A percentile compares a stretch with the other conserved stretches of the same genome.
Conservation (phyloP, 129 eudicot genomes). For the Smallanthus sonchifolius region DNA sequence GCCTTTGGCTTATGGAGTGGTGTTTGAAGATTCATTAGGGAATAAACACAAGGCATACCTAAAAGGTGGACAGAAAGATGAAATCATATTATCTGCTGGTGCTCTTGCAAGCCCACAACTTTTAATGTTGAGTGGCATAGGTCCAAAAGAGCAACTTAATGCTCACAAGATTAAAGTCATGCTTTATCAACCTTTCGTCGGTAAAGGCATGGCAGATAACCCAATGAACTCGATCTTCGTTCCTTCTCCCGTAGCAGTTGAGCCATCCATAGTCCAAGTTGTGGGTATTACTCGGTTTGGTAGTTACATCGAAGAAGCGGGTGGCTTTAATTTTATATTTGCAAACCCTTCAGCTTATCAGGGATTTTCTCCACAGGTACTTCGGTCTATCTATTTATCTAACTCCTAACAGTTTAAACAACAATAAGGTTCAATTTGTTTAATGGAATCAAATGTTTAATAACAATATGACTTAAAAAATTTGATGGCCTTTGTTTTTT, state of each 20-base stretch:
- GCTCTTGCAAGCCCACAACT: conserved; percentile 86
- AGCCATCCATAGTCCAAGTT: conserved; percentile 48
- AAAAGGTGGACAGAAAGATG: conserved; percentile 38
- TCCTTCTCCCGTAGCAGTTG: conserved; percentile 60
- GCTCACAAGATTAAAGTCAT: conserved; percentile 56
- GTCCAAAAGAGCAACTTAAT: conserved; percentile 51
- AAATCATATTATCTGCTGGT: conserved; percentile 60
- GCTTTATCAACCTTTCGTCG: conserved; percentile 51
- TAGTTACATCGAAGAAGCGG: conserved; percentile 60
- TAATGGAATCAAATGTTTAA: background rate
- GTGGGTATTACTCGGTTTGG: conserved; percentile 65
- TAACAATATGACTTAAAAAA: background rate
- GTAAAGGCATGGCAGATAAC: conserved; percentile 73
- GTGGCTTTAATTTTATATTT: conserved; percentile 34
- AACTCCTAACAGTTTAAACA: too few species aligned
- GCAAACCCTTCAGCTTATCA: conserved; percentile 32
- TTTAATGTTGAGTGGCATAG: conserved; percentile 73
- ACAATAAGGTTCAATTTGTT: background rate
- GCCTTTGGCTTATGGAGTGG: conserved; percentile 59
- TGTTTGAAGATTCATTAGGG: conserved; percentile 53
- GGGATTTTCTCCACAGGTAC: conserved; percentile 64
- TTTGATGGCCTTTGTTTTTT: background rate
- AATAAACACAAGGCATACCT: conserved; percentile 52
- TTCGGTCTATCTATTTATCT: too few species aligned
- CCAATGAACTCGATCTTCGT: conserved; percentile 56